Base-by-base conservation (phyloP, 257 asterid species). In the Solanum rostratum region DNA sequence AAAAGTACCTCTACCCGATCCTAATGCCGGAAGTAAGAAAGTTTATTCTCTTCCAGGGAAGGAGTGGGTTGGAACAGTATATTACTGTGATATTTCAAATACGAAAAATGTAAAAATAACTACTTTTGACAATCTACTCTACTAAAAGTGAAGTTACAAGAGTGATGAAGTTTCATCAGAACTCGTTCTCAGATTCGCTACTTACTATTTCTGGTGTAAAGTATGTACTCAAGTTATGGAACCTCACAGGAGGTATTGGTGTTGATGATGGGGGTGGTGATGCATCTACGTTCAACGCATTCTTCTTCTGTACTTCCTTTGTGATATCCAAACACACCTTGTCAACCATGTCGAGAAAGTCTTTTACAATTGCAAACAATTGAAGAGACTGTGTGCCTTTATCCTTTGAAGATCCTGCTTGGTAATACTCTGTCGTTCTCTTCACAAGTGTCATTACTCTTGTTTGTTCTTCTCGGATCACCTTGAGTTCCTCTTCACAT, bases 181-280 rank as follows among this genome's bases (percentile, higher is more conserved):
- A 94, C 84, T 91, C 98, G 85, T 91, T 93, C 27, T 93, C 97
- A 10, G 97, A 91, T 46, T 95, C 98, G 85, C 93, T 92, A 2
- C 94, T 90, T 69, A 85, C 84, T 7, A 78, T 49, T 79, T 86
- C 92, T 55, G 91, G 85, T 86, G 29, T 81, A 73, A 92, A 90
- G 88, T 92, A 89, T 10, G 86, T 52, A 73, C 90, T 88, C 90
- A 95, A 80, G 90, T 92, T 92, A 79, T 90, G 94, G 84, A 92
- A 90, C 73, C 90, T 91, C 83, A 84, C 84, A 1, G 96, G 95
- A 52, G 92, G 88, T 85, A 89, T 90, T 80, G 93, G 90, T 9
- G 90, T 69, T 27, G 92, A 91, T n/a, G 93, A 88, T 85, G 70
- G 54, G 69, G 97, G 94, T 15, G 96, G 94, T 71, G 95, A 90